A percentile compares a stretch with the other conserved stretches of the same genome.
These are phyloP conservation scores for Rhizopogon vinicolor DNA, from an alignment of 768 basidiomycete genomes.

Conservation along the genomic window DNA sequence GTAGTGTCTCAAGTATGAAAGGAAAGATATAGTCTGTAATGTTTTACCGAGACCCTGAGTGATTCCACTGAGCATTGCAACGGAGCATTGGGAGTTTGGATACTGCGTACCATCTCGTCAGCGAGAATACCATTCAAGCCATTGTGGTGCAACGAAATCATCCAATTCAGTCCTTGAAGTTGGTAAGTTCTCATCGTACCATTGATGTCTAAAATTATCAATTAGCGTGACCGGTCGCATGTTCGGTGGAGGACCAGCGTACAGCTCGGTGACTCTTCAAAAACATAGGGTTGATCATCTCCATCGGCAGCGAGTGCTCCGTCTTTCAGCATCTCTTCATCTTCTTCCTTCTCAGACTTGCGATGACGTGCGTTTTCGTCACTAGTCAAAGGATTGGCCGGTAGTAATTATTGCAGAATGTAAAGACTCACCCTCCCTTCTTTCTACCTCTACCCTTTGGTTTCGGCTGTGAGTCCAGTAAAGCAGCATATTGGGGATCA, in stretches of 20 bases:
- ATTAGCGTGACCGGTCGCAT: neutral
- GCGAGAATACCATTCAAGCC: constrained; percentile 96
- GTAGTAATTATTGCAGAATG: neutral
- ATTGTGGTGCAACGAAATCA: constrained; percentile 94
- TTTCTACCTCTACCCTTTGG: constrained; percentile 83
- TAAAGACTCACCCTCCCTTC: constrained; percentile 59
- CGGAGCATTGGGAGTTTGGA: neutral
- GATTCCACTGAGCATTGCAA: constrained; percentile 3
- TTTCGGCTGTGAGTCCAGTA: constrained; percentile 84
- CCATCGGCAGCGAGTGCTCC: constrained; percentile 76
- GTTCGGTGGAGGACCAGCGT: constrained; percentile 13
- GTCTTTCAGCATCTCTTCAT: constrained; percentile 90
- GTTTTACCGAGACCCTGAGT: constrained; percentile 93
- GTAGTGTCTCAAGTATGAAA: constrained; percentile 90
- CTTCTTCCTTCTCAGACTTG: constrained; percentile 98
- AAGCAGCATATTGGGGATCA: constrained; percentile 88
- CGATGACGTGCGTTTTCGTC: constrained; percentile 80
- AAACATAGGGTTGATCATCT: constrained; percentile 88
- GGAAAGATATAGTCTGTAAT: constrained; percentile 95
- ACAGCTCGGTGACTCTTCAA: constrained; percentile 94
- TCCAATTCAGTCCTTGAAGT: constrained; percentile 94
- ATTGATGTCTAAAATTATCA: constrained; percentile 60
- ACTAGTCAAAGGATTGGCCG: constrained; percentile 31
- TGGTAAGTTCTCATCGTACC: constrained; percentile 94
- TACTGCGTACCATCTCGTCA: constrained; percentile 77